Conservation (phyloP, 2,329 filamentous ascomycete genomes). For the Colletotrichum salicis region DNA sequence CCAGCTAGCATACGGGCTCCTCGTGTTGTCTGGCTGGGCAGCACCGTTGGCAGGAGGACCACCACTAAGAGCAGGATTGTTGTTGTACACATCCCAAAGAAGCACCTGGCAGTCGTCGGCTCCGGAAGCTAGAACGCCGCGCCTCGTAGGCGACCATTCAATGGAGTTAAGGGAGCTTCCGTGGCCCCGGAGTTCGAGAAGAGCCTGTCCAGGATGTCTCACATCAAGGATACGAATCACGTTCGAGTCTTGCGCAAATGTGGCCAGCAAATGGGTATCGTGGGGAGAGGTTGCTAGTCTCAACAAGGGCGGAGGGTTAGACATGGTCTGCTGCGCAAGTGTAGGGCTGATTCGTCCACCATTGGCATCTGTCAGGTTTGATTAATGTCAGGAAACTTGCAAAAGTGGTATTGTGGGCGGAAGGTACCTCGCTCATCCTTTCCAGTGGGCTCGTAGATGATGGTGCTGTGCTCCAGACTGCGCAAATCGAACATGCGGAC, state of each 20-base stretch:
- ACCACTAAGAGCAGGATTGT: slow-evolving; percentile 58
- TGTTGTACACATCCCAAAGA: slow-evolving; percentile 90
- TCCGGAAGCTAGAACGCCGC: slow-evolving; percentile 90
- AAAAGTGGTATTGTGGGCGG: too few species aligned
- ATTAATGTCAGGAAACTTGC: slow-evolving; percentile 6
- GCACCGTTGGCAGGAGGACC: slow-evolving; percentile 59
- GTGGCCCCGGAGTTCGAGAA: slow-evolving; percentile 93
- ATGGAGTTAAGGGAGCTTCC: slow-evolving; percentile 87
- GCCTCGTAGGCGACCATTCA: slow-evolving; percentile 90
- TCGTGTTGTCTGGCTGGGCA: slow-evolving; percentile 65
- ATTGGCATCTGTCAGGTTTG: slow-evolving; percentile 57
- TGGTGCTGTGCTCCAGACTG: slow-evolving; percentile 96
- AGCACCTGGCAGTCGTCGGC: slow-evolving; percentile 92
- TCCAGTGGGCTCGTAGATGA: slow-evolving; percentile 96
- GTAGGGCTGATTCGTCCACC: slow-evolving; percentile 77
- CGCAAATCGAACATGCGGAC: slow-evolving; percentile 98
- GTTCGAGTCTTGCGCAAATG: slow-evolving; percentile 92
- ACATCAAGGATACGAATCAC: slow-evolving; percentile 96
- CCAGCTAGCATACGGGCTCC: slow-evolving; percentile 80
- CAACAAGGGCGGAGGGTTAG: slow-evolving; percentile 79
- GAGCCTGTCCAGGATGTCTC: slow-evolving; percentile 92
- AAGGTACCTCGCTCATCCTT: slow-evolving; percentile 77
- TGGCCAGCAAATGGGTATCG: slow-evolving; percentile 95
- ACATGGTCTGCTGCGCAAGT: slow-evolving; percentile 80
- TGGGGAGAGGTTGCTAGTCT: slow-evolving; percentile 91